phyloP scores from a whole-genome alignment of 2,329 filamentous ascomycete species.

The Elsinoe perseae region DNA sequence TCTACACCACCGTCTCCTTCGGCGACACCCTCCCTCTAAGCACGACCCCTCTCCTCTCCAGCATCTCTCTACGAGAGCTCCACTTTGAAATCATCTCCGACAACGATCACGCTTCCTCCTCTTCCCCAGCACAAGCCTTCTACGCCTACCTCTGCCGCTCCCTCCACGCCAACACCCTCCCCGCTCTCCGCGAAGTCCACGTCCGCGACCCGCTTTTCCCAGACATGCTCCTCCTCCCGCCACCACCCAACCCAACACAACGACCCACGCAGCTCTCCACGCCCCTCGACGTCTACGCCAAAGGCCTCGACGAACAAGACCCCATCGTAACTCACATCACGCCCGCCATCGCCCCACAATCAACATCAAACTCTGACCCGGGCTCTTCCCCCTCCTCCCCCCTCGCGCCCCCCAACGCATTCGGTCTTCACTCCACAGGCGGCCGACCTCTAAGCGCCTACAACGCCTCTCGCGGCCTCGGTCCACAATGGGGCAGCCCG shows the following conservation, averaged over 20 bases:
- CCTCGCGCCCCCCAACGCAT: slow-evolving; percentile 21
- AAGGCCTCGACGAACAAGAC: slow-evolving; percentile 58
- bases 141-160: slow-evolving; percentile 83
- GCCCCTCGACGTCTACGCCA: slow-evolving; percentile 56
- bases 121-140: slow-evolving; percentile 53
- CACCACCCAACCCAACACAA: slow-evolving; percentile 43
- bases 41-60: slow-evolving; percentile 56
- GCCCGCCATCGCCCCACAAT: slow-evolving; percentile 36
- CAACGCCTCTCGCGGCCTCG: slow-evolving; percentile 39
- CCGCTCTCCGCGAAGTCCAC: slow-evolving; percentile 67
- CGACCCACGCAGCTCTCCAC: slow-evolving; percentile 42
- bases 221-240: slow-evolving; percentile 66
- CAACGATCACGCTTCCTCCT: slow-evolving; percentile 40
- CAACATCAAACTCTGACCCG: slow-evolving; percentile 31
- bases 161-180: slow-evolving; percentile 66
- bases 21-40: slow-evolving; percentile 44
- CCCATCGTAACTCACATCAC: slow-evolving; percentile 59
- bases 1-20: slow-evolving; percentile 49
- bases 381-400: slow-evolving; percentile 34
- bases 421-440: slow-evolving; percentile 31
- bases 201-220: slow-evolving; percentile 80
- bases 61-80: slow-evolving; percentile 60
- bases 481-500: slow-evolving; percentile 50
- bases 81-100: slow-evolving; percentile 74
- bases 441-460: slow-evolving; percentile 41